Percentiles rank a stretch among this genome's conserved stretches.
Evolutionary conservation across 169 alveolate species (phyloP).

Genomic region (Plasmodium vivax): DNA sequence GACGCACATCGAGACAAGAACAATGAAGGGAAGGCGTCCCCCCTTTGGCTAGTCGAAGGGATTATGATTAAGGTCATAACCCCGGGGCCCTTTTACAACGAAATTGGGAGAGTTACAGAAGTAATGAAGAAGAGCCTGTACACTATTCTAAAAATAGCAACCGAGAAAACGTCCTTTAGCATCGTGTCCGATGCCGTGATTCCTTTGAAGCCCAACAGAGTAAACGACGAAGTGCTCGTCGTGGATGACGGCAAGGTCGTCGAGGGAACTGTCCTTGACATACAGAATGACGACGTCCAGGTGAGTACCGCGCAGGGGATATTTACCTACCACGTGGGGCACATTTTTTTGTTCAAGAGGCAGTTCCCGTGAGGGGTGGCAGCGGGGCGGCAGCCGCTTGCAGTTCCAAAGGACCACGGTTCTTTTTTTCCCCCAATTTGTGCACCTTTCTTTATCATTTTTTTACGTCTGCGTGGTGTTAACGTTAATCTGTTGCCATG

Average conservation of each 20-base stretch:
- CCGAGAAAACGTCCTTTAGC: conserved; percentile 66
- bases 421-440: background rate
- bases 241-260: conserved; percentile 33
- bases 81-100: conserved; percentile 67
- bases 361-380: background rate
- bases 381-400: too few species aligned
- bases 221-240: conserved; percentile 38
- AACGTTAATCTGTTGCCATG: background rate
- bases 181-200: conserved; percentile 60
- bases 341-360: conserved; percentile 35
- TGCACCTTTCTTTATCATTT: too few species aligned
- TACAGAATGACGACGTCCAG: conserved; percentile 24
- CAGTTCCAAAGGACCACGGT: background rate
- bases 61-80: conserved; percentile 43
- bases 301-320: conserved; percentile 17
- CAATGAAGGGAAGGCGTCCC: background rate
- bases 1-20: background rate
- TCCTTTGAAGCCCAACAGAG: conserved; percentile 50
- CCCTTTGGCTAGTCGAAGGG: conserved; percentile 39
- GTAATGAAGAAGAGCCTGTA: conserved; percentile 34
- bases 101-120: conserved; percentile 54
- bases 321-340: background rate
- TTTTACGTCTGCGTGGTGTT: background rate
- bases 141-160: conserved; percentile 44
- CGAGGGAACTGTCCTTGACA: conserved; percentile 36